Conservation (phyloP, 352 stramenopile genomes). For the Pythium plurisporium region DNA sequence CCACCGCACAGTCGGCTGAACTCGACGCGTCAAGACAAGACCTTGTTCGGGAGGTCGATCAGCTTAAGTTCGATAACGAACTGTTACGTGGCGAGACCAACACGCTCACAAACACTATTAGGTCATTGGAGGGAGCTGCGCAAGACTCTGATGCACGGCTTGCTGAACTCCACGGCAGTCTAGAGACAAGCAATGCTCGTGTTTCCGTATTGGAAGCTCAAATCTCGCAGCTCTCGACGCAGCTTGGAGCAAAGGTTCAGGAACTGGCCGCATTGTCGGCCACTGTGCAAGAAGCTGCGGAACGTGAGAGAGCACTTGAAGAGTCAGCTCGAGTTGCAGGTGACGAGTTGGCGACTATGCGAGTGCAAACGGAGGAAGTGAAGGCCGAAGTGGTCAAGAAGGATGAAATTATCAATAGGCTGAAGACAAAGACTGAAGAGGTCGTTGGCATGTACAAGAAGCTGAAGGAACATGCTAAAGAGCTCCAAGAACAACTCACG, state of each 20-base stretch:
- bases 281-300: not conserved
- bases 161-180: conserved; percentile 3
- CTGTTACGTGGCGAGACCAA: not conserved
- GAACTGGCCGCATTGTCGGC: not conserved
- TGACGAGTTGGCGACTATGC: conserved; percentile 3
- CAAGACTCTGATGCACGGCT: not conserved
- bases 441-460: conserved; percentile 59
- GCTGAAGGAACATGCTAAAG: conserved; percentile 39
- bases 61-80: conserved; percentile 15
- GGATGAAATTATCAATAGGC: conserved; percentile 44
- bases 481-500: conserved; percentile 39
- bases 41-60: conserved; percentile 21
- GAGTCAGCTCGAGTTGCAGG: not conserved
- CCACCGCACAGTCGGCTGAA: not conserved
- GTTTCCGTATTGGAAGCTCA: not conserved
- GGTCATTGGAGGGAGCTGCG: not conserved
- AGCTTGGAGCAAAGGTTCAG: conserved; percentile 6
- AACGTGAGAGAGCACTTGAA: conserved; percentile 2
- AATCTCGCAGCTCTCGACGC: not conserved
- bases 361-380: not conserved
- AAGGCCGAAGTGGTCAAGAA: conserved; percentile 18
- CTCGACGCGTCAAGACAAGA: conserved; percentile 1
- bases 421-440: conserved; percentile 62
- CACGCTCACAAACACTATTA: not conserved
- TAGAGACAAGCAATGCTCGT: not conserved